Evolutionary conservation across 208 protist species (phyloP).

Genomic region (Leishmania tarentolae): DNA sequence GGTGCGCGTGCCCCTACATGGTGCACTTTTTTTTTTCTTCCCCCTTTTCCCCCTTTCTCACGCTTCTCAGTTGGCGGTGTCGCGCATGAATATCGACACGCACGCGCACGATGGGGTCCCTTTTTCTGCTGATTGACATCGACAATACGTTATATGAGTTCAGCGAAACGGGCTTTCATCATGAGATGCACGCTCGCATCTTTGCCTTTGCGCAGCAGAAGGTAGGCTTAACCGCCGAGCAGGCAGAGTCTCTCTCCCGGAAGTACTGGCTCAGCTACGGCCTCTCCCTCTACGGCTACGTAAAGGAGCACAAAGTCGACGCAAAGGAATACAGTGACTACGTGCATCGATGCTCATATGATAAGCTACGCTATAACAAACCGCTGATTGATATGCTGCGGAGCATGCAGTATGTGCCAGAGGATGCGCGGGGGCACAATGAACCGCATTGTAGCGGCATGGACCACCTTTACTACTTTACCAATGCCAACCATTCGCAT

Average conservation of each 20-base stretch:
- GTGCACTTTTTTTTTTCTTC: neutral
- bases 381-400: constrained; percentile 53
- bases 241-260: constrained; percentile 36
- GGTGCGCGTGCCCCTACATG: neutral
- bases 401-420: constrained; percentile 37
- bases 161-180: constrained; percentile 45
- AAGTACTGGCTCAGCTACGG: constrained; percentile 63
- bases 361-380: constrained; percentile 41
- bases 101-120: constrained; percentile 11
- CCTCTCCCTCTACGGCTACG: constrained; percentile 58
- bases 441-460: neutral
- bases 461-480: constrained; percentile 76
- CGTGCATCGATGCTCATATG: constrained; percentile 72
- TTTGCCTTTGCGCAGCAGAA: constrained; percentile 41
- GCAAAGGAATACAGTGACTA: constrained; percentile 64
- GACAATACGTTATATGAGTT: constrained; percentile 82
- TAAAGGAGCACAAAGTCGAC: constrained; percentile 59
- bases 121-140: constrained; percentile 78
- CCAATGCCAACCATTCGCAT: constrained; percentile 65
- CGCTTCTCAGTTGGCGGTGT: neutral
- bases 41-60: neutral
- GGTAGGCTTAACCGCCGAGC: constrained; percentile 34
- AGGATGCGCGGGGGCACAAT: neutral
- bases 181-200: constrained; percentile 62
- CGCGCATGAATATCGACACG: too few species aligned